A percentile compares a stretch with the other conserved stretches of the same genome.
These are phyloP conservation scores for Ustilago tritici DNA, from an alignment of 1,284 basidiomycete species.

Conservation along the genomic window DNA sequence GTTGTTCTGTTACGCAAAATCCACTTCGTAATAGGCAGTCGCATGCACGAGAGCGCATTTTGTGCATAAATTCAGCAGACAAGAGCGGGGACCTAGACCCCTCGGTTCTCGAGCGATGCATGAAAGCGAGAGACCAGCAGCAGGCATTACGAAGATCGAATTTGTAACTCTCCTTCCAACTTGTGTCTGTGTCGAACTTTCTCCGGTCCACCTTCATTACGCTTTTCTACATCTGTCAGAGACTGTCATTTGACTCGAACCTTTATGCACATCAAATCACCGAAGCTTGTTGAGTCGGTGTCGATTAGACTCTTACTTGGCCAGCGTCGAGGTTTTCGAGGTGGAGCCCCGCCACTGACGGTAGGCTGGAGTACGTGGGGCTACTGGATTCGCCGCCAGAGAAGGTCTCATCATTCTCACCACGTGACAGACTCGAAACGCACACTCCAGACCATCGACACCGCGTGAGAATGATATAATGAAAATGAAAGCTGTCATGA, in stretches of 20 bases:
- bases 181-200: background rate
- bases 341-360: constrained; percentile 3
- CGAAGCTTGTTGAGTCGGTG: background rate
- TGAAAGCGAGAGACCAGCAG: background rate
- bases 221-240: constrained; percentile 2
- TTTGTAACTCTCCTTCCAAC: constrained; percentile 5
- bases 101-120: background rate
- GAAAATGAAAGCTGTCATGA: constrained; percentile 5
- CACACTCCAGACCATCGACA: background rate
- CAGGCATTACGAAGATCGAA: constrained; percentile 8
- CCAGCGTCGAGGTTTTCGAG: background rate
- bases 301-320: background rate
- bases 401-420: background rate
- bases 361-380: background rate
- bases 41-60: constrained; percentile 1
- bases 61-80: constrained; percentile 3
- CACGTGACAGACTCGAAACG: background rate
- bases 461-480: background rate
- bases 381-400: background rate
- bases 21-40: constrained; percentile 36
- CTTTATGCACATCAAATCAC: background rate
- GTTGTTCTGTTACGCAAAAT: constrained; percentile 11
- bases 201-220: background rate
- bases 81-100: background rate
- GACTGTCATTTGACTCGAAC: background rate